phyloP scores from a whole-genome alignment of 441 rosid genomes.

The Aquilaria agallochum region DNA sequence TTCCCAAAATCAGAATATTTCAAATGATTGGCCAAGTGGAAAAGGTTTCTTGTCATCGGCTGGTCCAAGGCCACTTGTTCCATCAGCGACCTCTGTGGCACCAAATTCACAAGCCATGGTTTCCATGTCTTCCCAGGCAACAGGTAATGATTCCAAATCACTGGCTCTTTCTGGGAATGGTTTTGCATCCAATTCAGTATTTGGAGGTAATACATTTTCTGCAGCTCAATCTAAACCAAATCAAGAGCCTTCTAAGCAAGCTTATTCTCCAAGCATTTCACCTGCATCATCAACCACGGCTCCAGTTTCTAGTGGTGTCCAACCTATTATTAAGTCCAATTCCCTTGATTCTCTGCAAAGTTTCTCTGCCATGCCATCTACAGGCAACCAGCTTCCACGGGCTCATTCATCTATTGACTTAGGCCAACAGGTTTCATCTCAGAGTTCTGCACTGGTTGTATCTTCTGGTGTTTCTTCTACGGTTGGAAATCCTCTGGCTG shows the following conservation, averaged over 20 bases:
- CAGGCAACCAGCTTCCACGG: conserved; percentile 53
- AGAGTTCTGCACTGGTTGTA: conserved; percentile 39
- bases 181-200: conserved; percentile 31
- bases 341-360: conserved; percentile 68
- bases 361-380: conserved; percentile 55
- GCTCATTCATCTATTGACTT: conserved; percentile 43
- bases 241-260: conserved; percentile 42
- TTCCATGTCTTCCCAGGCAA: conserved; percentile 33
- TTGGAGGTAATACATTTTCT: conserved; percentile 66
- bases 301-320: conserved; percentile 46
- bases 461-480: conserved; percentile 54
- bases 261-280: conserved; percentile 38
- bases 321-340: conserved; percentile 54
- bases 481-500: conserved; percentile 46
- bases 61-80: conserved; percentile 37
- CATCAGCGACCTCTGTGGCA: conserved; percentile 33
- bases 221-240: conserved; percentile 34
- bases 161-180: conserved; percentile 67
- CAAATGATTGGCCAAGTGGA: conserved; percentile 56
- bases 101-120: conserved; percentile 37
- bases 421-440: conserved; percentile 48
- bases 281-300: conserved; percentile 38
- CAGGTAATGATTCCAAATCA: conserved; percentile 44
- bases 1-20: conserved; percentile 39
- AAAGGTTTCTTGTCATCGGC: conserved; percentile 38